Percentiles rank a stretch among this genome's conserved stretches.
phyloP scores from a whole-genome alignment of 805 yeast species.

The Yarrowia porcina region DNA sequence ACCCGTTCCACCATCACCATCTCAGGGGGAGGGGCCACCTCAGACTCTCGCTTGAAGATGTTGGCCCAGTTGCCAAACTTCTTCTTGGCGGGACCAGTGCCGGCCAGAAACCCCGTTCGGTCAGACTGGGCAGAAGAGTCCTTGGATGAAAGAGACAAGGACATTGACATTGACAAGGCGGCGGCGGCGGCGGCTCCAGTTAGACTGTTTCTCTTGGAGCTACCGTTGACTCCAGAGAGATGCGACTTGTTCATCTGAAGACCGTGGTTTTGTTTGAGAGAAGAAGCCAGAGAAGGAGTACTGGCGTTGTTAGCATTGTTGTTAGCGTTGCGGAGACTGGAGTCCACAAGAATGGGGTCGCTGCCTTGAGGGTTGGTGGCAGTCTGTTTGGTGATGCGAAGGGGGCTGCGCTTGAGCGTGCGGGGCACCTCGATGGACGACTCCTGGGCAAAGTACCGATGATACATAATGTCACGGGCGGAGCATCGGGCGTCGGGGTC shows the following conservation, averaged over 20 bases:
- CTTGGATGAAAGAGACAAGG: neutral
- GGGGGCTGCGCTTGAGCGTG: slow-evolving; percentile 25
- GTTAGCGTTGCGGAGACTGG: neutral
- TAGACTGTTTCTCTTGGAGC: neutral
- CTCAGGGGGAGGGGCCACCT: neutral
- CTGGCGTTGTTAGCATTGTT: neutral
- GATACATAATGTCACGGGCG: slow-evolving; percentile 28
- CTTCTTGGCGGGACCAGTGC: neutral
- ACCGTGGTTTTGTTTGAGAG: slow-evolving; percentile 1
- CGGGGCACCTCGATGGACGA: slow-evolving; percentile 1
- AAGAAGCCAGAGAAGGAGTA: neutral
- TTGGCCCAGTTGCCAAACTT: slow-evolving; percentile 22
- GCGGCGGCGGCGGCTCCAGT: neutral
- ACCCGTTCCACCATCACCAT: neutral
- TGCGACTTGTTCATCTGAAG: neutral
- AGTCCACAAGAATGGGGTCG: neutral
- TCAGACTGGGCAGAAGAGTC: neutral
- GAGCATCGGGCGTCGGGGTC: slow-evolving; percentile 51
- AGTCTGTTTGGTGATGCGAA: slow-evolving; percentile 13
- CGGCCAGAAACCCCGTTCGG: neutral
- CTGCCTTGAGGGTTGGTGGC: neutral
- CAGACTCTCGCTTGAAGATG: slow-evolving; percentile 5
- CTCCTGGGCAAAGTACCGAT: slow-evolving; percentile 13
- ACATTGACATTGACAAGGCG: neutral
- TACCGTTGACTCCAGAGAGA: neutral